Evolutionary conservation across 768 basidiomycete genomes (phyloP).

Genomic region (Trametes meyenii): DNA sequence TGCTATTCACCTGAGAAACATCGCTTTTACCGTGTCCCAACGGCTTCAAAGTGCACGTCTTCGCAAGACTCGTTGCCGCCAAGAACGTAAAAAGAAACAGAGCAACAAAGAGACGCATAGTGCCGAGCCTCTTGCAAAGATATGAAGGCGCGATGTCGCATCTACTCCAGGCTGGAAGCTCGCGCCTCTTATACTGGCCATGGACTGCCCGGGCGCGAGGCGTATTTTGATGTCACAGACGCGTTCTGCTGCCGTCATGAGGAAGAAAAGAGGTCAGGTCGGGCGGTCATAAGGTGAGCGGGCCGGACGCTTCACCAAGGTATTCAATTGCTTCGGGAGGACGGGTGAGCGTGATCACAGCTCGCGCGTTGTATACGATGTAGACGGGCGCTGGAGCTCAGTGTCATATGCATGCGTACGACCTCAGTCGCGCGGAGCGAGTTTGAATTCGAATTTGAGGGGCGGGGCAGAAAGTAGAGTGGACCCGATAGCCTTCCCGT

Average conservation of each 20-base stretch:
- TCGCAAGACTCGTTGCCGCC: not conserved
- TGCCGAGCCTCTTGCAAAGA: too few relatives aligned
- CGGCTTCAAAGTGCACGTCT: conserved; percentile 28
- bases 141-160: not conserved
- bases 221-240: conserved; percentile 1
- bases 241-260: conserved; percentile 1
- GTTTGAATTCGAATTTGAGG: too few relatives aligned
- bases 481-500: too few relatives aligned
- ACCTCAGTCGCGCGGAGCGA: too few relatives aligned
- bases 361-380: too few relatives aligned
- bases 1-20: conserved; percentile 26
- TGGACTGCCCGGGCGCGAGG: not conserved
- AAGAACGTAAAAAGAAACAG: not conserved
- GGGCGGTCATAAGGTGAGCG: conserved; percentile 5
- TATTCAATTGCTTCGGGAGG: not conserved
- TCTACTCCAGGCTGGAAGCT: not conserved
- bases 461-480: too few relatives aligned
- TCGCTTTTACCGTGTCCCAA: conserved; percentile 30
- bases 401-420: too few relatives aligned
- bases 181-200: conserved; percentile 6
- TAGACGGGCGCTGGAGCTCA: too few relatives aligned
- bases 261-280: not conserved
- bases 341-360: not conserved
- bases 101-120: not conserved
- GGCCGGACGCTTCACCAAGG: conserved; percentile 4